Conservation (phyloP, 2,329 filamentous ascomycete genomes). For the Colletotrichum sp. region DNA sequence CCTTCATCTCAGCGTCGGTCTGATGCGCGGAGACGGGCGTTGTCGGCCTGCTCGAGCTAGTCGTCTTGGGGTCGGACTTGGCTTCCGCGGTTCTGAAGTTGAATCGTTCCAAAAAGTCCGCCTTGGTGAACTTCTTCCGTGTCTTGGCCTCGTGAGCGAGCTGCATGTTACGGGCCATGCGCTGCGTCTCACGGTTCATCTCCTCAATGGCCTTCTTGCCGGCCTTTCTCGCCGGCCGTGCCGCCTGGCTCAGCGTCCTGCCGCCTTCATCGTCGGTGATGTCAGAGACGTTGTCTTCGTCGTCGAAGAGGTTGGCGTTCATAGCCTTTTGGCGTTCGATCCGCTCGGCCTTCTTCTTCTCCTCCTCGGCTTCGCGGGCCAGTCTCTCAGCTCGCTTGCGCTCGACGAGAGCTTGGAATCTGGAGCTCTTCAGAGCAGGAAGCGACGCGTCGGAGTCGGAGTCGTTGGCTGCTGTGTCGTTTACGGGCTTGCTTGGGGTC, state of each 20-base stretch:
- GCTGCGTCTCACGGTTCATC: slow-evolving; percentile 93
- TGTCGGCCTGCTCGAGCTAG: slow-evolving; percentile 62
- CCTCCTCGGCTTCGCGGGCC: slow-evolving; percentile 67
- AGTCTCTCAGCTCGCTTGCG: slow-evolving; percentile 75
- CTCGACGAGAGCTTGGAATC: slow-evolving; percentile 75
- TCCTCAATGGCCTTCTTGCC: slow-evolving; percentile 95
- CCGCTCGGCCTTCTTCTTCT: slow-evolving; percentile 51
- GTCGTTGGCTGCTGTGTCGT: slow-evolving; percentile 30
- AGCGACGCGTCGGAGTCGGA: slow-evolving; percentile 53
- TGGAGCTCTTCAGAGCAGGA: slow-evolving; percentile 55
- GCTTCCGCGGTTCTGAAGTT: slow-evolving; percentile 63
- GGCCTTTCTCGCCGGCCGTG: slow-evolving; percentile 79
- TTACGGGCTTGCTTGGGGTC: slow-evolving; percentile 30
- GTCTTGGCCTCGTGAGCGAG: slow-evolving; percentile 88
- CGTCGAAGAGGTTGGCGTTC: slow-evolving; percentile 39
- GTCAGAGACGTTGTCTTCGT: slow-evolving; percentile 60
- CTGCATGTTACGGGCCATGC: slow-evolving; percentile 88
- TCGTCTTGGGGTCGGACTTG: slow-evolving; percentile 36
- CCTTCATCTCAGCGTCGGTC: slow-evolving; percentile 57
- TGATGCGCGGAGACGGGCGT: slow-evolving; percentile 49
- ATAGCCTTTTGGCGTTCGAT: slow-evolving; percentile 40
- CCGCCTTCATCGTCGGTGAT: slow-evolving; percentile 68
- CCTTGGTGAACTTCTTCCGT: slow-evolving; percentile 88
- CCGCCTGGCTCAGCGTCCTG: slow-evolving; percentile 70
- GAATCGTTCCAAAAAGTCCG: slow-evolving; percentile 83